Evolutionary conservation across 2,329 filamentous ascomycete genomes (phyloP).

Genomic region (Akanthomyces uredinophilus): DNA sequence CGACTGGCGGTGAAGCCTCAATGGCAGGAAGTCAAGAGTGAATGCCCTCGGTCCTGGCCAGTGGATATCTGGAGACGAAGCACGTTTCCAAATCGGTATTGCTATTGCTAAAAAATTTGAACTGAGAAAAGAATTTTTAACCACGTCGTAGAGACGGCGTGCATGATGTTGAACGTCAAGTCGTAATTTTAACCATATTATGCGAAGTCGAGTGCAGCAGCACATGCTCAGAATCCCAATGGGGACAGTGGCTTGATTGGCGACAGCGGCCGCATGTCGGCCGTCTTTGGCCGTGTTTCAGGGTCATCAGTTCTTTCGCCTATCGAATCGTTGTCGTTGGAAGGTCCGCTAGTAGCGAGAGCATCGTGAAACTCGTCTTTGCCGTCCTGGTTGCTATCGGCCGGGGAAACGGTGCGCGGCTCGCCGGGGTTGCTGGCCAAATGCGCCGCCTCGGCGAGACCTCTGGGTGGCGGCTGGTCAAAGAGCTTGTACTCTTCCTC

Average conservation of each 20-base stretch:
- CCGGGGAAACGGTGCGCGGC: constrained; percentile 24
- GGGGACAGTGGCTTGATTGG: constrained; percentile 57
- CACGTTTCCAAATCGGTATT: not conserved
- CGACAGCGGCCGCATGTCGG: constrained; percentile 46
- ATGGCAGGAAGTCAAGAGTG: not conserved
- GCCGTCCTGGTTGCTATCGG: constrained; percentile 54
- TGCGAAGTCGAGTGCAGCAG: not conserved
- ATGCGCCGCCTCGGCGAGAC: constrained; percentile 35
- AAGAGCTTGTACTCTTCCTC: constrained; percentile 62
- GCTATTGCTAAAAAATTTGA: not conserved
- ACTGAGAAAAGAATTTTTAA: not conserved
- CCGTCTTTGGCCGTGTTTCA: constrained; percentile 26
- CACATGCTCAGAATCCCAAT: constrained; percentile 39
- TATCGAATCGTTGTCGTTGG: constrained; percentile 41
- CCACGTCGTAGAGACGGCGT: not conserved
- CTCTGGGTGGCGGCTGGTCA: constrained; percentile 50
- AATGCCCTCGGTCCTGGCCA: not conserved
- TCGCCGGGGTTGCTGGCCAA: constrained; percentile 15
- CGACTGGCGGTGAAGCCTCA: not conserved
- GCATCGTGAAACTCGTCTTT: constrained; percentile 18
- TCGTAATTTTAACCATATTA: constrained; percentile 1
- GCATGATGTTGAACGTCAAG: constrained; percentile 4
- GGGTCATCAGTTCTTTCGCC: constrained; percentile 43
- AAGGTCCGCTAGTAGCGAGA: constrained; percentile 31
- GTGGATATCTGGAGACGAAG: not conserved